A percentile compares a stretch with the other conserved stretches of the same genome.
Conservation (phyloP, 2,329 filamentous ascomycete species). For the Exophiala dermatitidis region DNA sequence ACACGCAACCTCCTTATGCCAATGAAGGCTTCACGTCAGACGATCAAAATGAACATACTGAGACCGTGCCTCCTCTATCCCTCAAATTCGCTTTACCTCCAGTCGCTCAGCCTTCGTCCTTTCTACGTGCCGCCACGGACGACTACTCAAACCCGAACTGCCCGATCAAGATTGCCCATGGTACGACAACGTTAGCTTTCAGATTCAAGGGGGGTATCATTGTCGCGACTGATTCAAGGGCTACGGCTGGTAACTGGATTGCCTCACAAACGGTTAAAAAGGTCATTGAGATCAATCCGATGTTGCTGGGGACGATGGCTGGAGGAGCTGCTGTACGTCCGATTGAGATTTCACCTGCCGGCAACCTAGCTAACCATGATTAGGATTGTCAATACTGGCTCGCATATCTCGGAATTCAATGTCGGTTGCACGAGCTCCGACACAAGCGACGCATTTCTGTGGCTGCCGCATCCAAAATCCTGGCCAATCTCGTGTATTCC, state of each 20-base stretch:
- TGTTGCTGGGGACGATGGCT: slow-evolving; percentile 93
- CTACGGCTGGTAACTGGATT: slow-evolving; percentile 98
- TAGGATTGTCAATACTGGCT: slow-evolving; percentile 99
- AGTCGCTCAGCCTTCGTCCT: slow-evolving; percentile 73
- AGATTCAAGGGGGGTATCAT: slow-evolving; percentile 98
- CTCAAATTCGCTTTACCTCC: slow-evolving; percentile 94
- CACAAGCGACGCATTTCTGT: slow-evolving; percentile 99
- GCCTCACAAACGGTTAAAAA: slow-evolving; percentile 99
- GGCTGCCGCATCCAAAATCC: slow-evolving; percentile 93
- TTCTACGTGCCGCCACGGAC: slow-evolving; percentile 94
- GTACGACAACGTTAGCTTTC: slow-evolving; percentile 95
- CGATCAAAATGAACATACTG: slow-evolving; percentile 65
- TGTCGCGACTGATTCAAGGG: slow-evolving; percentile 93
- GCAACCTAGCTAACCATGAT: slow-evolving; percentile 16
- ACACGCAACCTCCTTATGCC: slow-evolving; percentile 70
- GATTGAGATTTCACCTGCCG: background rate
- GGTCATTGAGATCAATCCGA: slow-evolving; percentile 96
- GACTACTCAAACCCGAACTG: slow-evolving; percentile 94
- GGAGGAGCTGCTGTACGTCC: slow-evolving; percentile 77
- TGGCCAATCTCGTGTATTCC: slow-evolving; percentile 93
- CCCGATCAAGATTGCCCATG: slow-evolving; percentile 99
- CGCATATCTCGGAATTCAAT: slow-evolving; percentile 97
- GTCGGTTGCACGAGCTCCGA: slow-evolving; percentile 95
- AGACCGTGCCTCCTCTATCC: slow-evolving; percentile 67
- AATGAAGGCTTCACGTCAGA: slow-evolving; percentile 66